Evolutionary conservation across 2,329 filamentous ascomycete genomes (phyloP), one percentile per base, ranked within the genome.

Genomic region (Stromatinia cepivora): DNA sequence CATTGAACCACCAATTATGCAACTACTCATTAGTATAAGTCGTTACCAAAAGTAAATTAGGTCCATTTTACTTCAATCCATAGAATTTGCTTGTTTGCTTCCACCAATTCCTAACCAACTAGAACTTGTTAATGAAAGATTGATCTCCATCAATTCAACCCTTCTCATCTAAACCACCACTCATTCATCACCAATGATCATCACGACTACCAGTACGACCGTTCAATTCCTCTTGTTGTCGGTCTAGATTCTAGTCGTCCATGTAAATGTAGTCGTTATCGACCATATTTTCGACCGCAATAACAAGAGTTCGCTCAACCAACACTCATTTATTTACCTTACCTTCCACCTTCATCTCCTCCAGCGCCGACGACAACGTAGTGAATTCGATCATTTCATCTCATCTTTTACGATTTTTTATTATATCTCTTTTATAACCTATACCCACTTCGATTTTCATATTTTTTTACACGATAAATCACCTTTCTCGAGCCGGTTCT

Each of bases 301-400:
- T 45, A 63, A 28, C 64, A 42, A 71, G 73, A 75, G 74, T 70
- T 73, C 70, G 70, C 72, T 72, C 73, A 74, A 67, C 54, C 69
- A 69, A 76, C 74, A 73, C 66, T 76, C 74, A 72, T 75, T 76
- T 69, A 31, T 52, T 36, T 42, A 42, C 54, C 54, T 48, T 48
- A 31, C 63, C 28, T 69, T 70, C 36, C 9, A 39, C 5, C 46
- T 63, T 22, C 31, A 52, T 4, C 22, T 25, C 39, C 39, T 63
- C 36, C 61, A 52, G 46, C 46, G 61, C 46, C 46, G 46, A 22
- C 46, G 20, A 52, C 25, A 52, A 52, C 31, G 31, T 34, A 52
- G 36, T 22, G 61, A 50, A 36, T 52, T 39, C 31, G 22, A 39
- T 63, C 61, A 63, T 28, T 52, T 36, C 46, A 63, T 50, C 59